Conservation (phyloP, 164 flowering plant genomes). For the Nymphaea thermarum region DNA sequence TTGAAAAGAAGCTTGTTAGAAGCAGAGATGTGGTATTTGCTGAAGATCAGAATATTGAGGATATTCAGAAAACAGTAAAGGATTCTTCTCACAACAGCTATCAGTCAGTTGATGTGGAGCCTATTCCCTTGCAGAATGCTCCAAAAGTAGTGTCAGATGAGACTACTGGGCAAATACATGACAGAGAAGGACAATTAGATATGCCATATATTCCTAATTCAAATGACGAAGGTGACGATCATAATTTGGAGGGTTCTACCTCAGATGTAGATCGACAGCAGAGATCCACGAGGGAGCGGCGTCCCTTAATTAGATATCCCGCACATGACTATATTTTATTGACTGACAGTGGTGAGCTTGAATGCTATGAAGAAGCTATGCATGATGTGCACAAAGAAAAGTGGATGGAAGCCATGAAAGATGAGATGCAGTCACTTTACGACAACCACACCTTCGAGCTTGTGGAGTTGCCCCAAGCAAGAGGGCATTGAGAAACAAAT, state of each 20-base stretch:
- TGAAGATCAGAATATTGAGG: slow-evolving; percentile 1
- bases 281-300: not conserved
- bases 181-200: not conserved
- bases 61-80: not conserved
- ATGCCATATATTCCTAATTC: no score
- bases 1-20: slow-evolving; percentile 1
- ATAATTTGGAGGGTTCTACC: no score
- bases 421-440: not conserved
- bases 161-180: not conserved
- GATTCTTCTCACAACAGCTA: not conserved
- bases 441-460: not conserved
- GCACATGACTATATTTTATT: not conserved
- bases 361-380: not conserved
- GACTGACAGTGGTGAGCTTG: not conserved
- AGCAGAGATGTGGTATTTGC: not conserved
- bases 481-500: not conserved
- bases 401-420: not conserved
- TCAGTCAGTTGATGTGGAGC: not conserved
- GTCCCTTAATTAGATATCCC: not conserved
- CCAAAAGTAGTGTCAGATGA: not conserved
- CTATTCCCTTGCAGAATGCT: not conserved
- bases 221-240: no score
- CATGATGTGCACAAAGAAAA: not conserved
- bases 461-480: not conserved
- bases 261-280: not conserved